Conservation (phyloP, 129 eudicot species). For the Glebionis coronaria region DNA sequence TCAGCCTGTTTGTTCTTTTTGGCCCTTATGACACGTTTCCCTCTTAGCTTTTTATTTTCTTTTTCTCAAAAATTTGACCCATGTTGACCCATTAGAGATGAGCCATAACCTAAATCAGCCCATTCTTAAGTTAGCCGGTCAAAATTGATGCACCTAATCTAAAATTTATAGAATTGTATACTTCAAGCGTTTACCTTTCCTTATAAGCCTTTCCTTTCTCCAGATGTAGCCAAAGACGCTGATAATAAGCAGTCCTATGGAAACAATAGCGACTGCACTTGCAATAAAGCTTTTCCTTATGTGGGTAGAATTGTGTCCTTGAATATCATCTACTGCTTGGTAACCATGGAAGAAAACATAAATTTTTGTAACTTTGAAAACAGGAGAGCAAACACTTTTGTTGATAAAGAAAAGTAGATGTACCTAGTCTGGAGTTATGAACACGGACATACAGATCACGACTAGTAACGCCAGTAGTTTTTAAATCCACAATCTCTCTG, state of each 20-base stretch:
- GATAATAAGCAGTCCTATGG: constrained; percentile 27
- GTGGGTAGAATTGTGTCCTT: background rate
- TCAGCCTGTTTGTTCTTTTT: background rate
- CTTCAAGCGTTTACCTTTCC: constrained; percentile 23
- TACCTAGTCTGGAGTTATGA: constrained; percentile 22
- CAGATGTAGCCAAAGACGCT: constrained; percentile 25
- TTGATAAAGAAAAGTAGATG: constrained; percentile 1
- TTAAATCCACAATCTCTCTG: constrained; percentile 33
- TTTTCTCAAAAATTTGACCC: no score
- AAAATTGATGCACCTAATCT: background rate
- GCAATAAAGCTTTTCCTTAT: constrained; percentile 18
- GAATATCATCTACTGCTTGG: constrained; percentile 21
- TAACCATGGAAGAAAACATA: constrained; percentile 18
- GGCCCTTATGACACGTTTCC: background rate
- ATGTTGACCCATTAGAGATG: background rate
- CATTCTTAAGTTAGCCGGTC: background rate
- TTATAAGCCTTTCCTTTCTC: constrained; percentile 26
- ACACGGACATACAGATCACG: constrained; percentile 32
- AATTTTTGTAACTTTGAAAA: background rate
- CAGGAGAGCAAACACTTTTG: background rate
- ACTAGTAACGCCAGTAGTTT: background rate
- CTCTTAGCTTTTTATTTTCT: background rate
- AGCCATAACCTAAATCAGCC: background rate
- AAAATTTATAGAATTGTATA: background rate
- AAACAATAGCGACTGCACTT: constrained; percentile 15